phyloP scores from a whole-genome alignment of 768 basidiomycete species.

The Rhizopogon vulgaris region DNA sequence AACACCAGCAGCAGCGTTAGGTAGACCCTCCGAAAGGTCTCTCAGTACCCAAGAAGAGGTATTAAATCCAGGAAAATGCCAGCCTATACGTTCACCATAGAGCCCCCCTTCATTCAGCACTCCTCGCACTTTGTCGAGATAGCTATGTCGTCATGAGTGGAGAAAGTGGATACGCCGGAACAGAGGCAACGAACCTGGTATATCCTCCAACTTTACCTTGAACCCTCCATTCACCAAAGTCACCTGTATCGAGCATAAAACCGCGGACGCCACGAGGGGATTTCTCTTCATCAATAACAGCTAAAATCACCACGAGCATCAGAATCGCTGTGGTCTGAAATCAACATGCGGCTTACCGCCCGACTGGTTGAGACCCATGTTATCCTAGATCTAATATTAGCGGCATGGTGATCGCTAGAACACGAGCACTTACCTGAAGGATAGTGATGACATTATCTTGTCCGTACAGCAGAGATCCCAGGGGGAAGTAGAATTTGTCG shows the following conservation, averaged over 20 bases:
- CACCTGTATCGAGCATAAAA: slow-evolving; percentile 59
- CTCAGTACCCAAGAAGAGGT: slow-evolving; percentile 54
- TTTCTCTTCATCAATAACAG: slow-evolving; percentile 49
- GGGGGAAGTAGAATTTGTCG: slow-evolving; percentile 57
- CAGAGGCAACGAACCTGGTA: slow-evolving; percentile 37
- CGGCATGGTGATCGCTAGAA: neutral
- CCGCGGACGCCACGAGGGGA: slow-evolving; percentile 76
- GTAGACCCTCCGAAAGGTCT: slow-evolving; percentile 54
- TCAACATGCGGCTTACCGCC: slow-evolving; percentile 30
- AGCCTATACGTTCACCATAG: slow-evolving; percentile 64
- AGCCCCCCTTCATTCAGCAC: slow-evolving; percentile 70
- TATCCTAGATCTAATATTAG: slow-evolving; percentile 42
- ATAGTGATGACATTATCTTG: slow-evolving; percentile 74
- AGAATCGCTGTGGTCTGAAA: neutral
- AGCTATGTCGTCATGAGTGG: slow-evolving; percentile 36
- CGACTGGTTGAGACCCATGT: slow-evolving; percentile 73
- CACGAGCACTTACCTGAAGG: slow-evolving; percentile 46
- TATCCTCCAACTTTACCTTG: slow-evolving; percentile 77
- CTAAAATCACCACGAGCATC: slow-evolving; percentile 17
- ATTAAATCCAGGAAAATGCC: slow-evolving; percentile 72
- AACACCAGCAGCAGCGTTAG: slow-evolving; percentile 53
- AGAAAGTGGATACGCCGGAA: neutral
- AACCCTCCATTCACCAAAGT: slow-evolving; percentile 61
- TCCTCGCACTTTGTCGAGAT: slow-evolving; percentile 65
- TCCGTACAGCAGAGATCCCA: slow-evolving; percentile 41